These are phyloP conservation scores for Chrysanthemum lavandulifolium DNA, from an alignment of 129 eudicot species.

Conservation along the genomic window DNA sequence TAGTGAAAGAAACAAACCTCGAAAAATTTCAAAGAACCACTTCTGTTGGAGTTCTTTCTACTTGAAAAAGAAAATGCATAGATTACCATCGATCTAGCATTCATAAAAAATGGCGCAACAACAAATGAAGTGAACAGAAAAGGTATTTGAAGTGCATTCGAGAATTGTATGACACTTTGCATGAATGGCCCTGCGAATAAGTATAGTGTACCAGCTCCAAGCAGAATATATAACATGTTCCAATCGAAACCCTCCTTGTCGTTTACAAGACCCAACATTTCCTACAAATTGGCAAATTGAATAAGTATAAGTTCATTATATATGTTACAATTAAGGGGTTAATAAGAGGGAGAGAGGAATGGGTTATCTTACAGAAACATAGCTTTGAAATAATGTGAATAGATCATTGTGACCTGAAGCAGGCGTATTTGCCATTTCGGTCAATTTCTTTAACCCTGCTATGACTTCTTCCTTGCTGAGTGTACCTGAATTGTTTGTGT, in stretches of 20 bases:
- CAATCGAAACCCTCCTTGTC: neutral
- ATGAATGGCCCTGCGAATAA: slow-evolving; percentile 42
- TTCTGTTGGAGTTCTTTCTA: slow-evolving; percentile 29
- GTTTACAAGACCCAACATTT: neutral
- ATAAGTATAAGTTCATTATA: neutral
- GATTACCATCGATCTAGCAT: slow-evolving; percentile 30
- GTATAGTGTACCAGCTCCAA: slow-evolving; percentile 9
- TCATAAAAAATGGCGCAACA: slow-evolving; percentile 42
- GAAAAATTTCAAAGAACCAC: slow-evolving; percentile 39
- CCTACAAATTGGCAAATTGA: neutral
- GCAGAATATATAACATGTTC: slow-evolving; percentile 6
- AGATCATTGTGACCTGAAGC: slow-evolving; percentile 1
- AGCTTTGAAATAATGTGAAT: neutral
- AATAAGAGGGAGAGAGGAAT: neutral
- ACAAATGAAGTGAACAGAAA: slow-evolving; percentile 44
- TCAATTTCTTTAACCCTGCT: neutral
- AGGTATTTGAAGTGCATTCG: slow-evolving; percentile 37
- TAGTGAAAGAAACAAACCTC: slow-evolving; percentile 28
- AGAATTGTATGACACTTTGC: slow-evolving; percentile 29
- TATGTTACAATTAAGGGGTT: neutral
- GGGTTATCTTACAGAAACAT: neutral
- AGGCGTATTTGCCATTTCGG: neutral
- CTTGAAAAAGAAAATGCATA: slow-evolving; percentile 25
- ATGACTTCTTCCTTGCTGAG: neutral
- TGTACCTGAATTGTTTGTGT: neutral